Evolutionary conservation across 2,329 filamentous ascomycete species (phyloP), one percentile per base, ranked within the genome.

Genomic region (Pseudogymnoascus sp.): DNA sequence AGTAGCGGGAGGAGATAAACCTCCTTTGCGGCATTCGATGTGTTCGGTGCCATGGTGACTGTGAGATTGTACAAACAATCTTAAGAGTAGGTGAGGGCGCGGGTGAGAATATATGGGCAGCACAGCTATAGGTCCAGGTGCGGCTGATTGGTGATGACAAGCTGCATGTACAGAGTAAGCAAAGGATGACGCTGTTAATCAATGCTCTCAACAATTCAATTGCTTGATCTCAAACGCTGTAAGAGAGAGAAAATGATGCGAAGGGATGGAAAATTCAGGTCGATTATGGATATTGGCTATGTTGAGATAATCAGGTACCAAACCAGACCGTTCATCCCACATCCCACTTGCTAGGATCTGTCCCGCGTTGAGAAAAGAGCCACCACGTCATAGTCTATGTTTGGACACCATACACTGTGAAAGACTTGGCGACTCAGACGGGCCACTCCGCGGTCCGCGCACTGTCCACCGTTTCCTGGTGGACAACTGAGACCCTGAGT

Each of bases 1-100:
- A 91, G 94, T 75, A 99, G 84, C 66, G 90, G 90, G 65, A 99
- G 83, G 70, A 96, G 79, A 77, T 97, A 96, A 66, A 97, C 86
- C 75, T 90, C 83, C 72, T 79, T 84, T 69, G 84, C 85, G 65
- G 79, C 86, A 72, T 79, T 84, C 69, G 84, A 85, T 65, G 79
- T 86, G 74, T 77, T 77, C 64, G 83, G 82, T 69, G 79, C 77
- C 83, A 86, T 85, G 58, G 59, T 58, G 39, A 33, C 5, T 54
- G 7, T 33, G 29, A 54, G 47, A 21, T 33, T 33, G 29, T n/a
- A 33, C 47, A 33, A 54, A 15, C 47, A 37, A 26, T 5, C 26
- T 15, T 17, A 15, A 15, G 33, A 9, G 57, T 26, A 11, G 11
- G 35, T 5, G 26, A 17, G 37, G 17, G 9, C 21, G 33, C n/a